Conservation (phyloP, 2,329 filamentous ascomycete species). For the Trichoderma endophyticum region DNA sequence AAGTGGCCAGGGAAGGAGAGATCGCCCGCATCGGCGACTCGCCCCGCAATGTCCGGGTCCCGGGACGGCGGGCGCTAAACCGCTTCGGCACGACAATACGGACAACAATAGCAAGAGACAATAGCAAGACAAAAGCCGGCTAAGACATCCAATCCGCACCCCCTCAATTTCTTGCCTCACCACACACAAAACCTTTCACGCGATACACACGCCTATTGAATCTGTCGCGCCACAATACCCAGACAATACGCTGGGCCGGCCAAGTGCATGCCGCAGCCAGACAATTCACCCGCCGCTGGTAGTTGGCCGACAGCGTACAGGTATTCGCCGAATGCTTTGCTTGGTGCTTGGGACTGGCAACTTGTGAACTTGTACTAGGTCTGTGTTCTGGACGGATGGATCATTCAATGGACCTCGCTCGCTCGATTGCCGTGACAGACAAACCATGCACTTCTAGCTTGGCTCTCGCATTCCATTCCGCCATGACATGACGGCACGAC, state of each 20-base stretch:
- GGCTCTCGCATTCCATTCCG: constrained; percentile 1
- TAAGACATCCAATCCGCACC: neutral
- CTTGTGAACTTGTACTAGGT: neutral
- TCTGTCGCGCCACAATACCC: constrained; percentile 2
- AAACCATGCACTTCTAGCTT: neutral
- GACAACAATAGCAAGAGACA: constrained; percentile 37
- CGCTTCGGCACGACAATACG: constrained; percentile 27
- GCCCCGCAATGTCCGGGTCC: constrained; percentile 20
- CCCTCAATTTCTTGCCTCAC: neutral
- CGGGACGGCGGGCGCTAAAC: constrained; percentile 30
- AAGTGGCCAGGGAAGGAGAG: neutral
- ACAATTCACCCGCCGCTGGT: neutral
- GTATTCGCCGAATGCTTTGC: neutral
- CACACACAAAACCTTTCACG: neutral
- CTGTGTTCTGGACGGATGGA: neutral
- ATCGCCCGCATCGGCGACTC: constrained; percentile 11
- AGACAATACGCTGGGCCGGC: constrained; percentile 15
- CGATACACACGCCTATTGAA: neutral
- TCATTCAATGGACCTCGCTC: neutral
- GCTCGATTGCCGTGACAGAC: neutral
- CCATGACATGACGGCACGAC: neutral
- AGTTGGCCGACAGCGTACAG: neutral
- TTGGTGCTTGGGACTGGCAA: neutral
- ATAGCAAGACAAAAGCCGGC: constrained; percentile 27
- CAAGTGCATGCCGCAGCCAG: neutral